Conservation (phyloP, 169 alveolate genomes). For the Plasmodium gonderi region DNA sequence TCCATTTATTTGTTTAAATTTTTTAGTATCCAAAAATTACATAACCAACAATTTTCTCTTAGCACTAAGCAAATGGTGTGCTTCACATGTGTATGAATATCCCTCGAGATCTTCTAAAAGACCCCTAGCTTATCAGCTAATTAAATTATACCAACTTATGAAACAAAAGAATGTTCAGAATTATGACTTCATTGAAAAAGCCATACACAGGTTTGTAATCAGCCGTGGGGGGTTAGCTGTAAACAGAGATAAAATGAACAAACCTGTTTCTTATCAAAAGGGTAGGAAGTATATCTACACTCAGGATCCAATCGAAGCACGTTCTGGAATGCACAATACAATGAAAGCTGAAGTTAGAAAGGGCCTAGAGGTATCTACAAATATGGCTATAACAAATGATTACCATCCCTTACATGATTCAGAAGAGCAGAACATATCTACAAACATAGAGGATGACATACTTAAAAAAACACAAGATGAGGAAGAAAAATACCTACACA, state of each 20-base stretch:
- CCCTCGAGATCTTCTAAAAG: slow-evolving; percentile 84
- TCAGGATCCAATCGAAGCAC: slow-evolving; percentile 15
- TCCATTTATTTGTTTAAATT: slow-evolving; percentile 84
- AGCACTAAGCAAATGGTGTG: slow-evolving; percentile 86
- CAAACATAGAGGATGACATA: too few relatives aligned
- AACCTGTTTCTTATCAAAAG: slow-evolving; percentile 56
- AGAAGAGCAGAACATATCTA: too few relatives aligned
- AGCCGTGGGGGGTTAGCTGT: slow-evolving; percentile 57
- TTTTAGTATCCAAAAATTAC: background rate
- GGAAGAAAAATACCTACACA: background rate
- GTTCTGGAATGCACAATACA: too few relatives aligned
- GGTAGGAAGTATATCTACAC: slow-evolving; percentile 57
- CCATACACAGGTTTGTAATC: slow-evolving; percentile 43
- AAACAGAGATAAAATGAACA: slow-evolving; percentile 50
- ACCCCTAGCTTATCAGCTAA: slow-evolving; percentile 81
- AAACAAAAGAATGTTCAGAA: slow-evolving; percentile 37
- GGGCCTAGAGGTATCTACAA: too few relatives aligned
- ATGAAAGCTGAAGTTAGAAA: too few relatives aligned
- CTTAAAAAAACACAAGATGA: too few relatives aligned
- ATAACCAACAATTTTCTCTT: slow-evolving; percentile 72
- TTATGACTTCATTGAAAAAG: slow-evolving; percentile 66
- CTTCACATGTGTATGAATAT: slow-evolving; percentile 81
- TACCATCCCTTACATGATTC: background rate
- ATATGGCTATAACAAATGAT: too few relatives aligned
- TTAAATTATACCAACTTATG: slow-evolving; percentile 78